Evolutionary conservation across 345 rosid species (phyloP).

Genomic region (Eutrema heterophyllum): DNA sequence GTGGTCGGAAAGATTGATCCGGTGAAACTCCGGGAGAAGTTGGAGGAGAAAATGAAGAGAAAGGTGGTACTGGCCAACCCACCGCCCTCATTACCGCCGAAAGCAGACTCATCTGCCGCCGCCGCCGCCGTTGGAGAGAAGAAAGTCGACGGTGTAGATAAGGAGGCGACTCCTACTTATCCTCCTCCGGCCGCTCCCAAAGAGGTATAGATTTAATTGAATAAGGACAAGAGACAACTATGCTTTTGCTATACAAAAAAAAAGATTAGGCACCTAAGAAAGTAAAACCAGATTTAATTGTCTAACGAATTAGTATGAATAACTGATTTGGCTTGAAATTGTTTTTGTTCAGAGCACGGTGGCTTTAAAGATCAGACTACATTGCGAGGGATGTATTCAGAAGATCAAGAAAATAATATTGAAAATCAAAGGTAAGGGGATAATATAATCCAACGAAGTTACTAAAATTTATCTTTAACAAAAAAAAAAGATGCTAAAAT

Average conservation of each 20-base stretch:
- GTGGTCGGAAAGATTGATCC: constrained; percentile 80
- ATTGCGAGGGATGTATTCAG: constrained; percentile 64
- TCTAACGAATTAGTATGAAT: background rate
- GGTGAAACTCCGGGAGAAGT: constrained; percentile 32
- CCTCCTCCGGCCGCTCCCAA: constrained; percentile 29
- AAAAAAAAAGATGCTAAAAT: too few species aligned
- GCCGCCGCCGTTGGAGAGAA: constrained; percentile 26
- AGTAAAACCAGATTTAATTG: background rate
- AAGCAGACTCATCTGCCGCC: constrained; percentile 18
- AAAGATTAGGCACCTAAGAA: background rate
- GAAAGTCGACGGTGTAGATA: constrained; percentile 34
- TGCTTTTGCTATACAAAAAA: background rate
- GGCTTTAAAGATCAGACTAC: constrained; percentile 51
- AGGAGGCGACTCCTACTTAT: constrained; percentile 27
- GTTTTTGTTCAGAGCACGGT: constrained; percentile 39
- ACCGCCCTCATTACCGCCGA: constrained; percentile 38
- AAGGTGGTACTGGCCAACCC: constrained; percentile 42
- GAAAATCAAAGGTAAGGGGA: constrained; percentile 42
- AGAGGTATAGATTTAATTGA: constrained; percentile 15
- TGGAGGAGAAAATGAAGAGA: constrained; percentile 54
- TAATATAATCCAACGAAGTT: background rate
- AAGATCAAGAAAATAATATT: constrained; percentile 46
- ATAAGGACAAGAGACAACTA: background rate
- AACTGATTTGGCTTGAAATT: constrained; percentile 2
- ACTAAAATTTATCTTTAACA: background rate